phyloP scores from a whole-genome alignment of 306 rosid species.

The Lithocarpus polystachyus region DNA sequence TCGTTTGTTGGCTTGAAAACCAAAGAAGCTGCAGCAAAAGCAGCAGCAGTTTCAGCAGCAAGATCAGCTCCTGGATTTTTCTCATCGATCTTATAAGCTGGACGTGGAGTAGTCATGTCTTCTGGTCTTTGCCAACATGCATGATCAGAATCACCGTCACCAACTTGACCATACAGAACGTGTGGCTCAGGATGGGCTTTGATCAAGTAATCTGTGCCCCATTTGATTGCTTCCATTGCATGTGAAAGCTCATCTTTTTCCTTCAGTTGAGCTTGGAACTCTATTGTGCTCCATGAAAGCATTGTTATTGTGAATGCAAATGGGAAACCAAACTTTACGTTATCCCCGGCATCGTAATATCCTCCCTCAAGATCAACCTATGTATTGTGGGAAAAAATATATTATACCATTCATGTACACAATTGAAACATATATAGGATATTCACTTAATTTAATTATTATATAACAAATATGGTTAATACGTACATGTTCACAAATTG shows the following conservation, averaged over 20 bases:
- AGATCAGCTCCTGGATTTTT: constrained; percentile 57
- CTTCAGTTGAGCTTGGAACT: constrained; percentile 27
- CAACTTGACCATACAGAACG: constrained; percentile 46
- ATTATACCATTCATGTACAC: too few species aligned
- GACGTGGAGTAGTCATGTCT: constrained; percentile 56
- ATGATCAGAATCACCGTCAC: constrained; percentile 54
- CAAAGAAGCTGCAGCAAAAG: constrained; percentile 61
- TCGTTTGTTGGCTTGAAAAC: constrained; percentile 21
- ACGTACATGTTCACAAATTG: too few species aligned
- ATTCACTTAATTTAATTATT: too few species aligned
- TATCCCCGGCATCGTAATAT: constrained; percentile 77
- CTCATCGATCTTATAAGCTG: constrained; percentile 25
- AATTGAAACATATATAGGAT: too few species aligned
- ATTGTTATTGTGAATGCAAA: constrained; percentile 64
- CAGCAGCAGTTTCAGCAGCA: constrained; percentile 61
- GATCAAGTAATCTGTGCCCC: constrained; percentile 65
- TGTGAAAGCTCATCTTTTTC: constrained; percentile 32
- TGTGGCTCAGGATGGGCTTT: constrained; percentile 49
- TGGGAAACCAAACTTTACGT: constrained; percentile 61
- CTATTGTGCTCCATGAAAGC: constrained; percentile 73
- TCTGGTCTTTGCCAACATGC: constrained; percentile 69
- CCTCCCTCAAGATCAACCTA: constrained; percentile 57
- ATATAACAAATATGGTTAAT: too few species aligned
- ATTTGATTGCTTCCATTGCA: constrained; percentile 44
- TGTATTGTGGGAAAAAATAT: not conserved